Base-by-base conservation (phyloP, 495 filamentous ascomycete species). In the Antarctomyces pellizariae region DNA sequence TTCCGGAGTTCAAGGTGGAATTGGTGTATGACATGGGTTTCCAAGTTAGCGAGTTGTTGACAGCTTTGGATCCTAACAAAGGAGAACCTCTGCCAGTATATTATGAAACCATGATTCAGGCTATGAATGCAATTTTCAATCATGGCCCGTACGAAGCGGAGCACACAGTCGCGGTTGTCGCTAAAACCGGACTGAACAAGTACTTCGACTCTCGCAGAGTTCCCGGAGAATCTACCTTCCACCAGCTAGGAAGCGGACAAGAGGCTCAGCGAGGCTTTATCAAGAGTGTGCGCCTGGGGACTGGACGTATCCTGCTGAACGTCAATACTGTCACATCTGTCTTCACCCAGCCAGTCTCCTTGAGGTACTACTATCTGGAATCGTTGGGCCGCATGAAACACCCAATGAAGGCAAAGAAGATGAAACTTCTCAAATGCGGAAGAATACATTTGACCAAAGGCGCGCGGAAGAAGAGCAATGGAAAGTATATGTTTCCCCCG, bases 231-330 rank as follows among this genome's bases (percentile, higher is more conserved):
- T n/a, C n/a, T n/a, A 52, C 53, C 8, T 24, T 48, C 12, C 23
- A 29, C 0, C 36, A 47, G 9, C 39, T 41, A 12, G 43, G 41
- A 5, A 42, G 41, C 7, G 58, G 57, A 4, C 44, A 66, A 0
- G 42, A 57, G 1, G 57, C 60, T 2, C 44, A 71, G 0, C 61
- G 72, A 26, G 73, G 74, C 0, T 77, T 61, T 36, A 74, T 73
- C 33, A 53, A 67, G 28, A 75, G 69, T 44, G 61, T 69, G 9
- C 67, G 72, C 13, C 52, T 59, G 0, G 68, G 65, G 5, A 75
- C 73, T 2, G 59, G 62, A 2, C 57, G 71, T 4, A 36, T 74
- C 6, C 48, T 76, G 1, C 43, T 75, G 3, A 75, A 78, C 28
- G 57, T 64, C 17, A 61, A 64, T n/a, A n/a, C n/a, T n/a, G n/a